phyloP scores from a whole-genome alignment of 2,329 filamentous ascomycete genomes.

The Rhynchosporium secalis region DNA sequence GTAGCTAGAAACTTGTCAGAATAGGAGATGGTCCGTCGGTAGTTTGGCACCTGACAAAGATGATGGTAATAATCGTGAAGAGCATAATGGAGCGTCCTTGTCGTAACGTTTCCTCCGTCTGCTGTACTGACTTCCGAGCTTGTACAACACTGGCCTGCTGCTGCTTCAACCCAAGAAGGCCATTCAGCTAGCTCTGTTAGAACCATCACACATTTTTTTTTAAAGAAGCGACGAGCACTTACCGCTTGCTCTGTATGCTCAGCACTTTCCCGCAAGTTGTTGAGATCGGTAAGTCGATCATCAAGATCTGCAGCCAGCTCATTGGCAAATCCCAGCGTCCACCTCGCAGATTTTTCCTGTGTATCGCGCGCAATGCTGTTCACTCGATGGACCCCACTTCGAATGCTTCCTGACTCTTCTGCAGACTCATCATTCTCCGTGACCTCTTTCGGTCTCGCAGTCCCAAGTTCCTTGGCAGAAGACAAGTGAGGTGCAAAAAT shows the following conservation, averaged over 20 bases:
- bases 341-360: not conserved
- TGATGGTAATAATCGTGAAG: slow-evolving; percentile 49
- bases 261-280: slow-evolving; percentile 8
- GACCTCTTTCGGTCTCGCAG: not conserved
- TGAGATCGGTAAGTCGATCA: slow-evolving; percentile 11
- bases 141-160: slow-evolving; percentile 49
- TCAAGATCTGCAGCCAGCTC: not conserved
- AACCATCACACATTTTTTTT: not conserved
- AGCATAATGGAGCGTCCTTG: slow-evolving; percentile 43
- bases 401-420: not conserved
- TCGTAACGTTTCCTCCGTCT: slow-evolving; percentile 35
- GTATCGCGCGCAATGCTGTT: not conserved
- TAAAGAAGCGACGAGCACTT: not conserved
- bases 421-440: no score
- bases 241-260: slow-evolving; percentile 7
- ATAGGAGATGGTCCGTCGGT: not conserved
- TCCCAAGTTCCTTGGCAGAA: not conserved
- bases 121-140: slow-evolving; percentile 44
- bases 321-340: slow-evolving; percentile 1
- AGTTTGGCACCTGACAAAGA: slow-evolving; percentile 43
- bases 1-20: slow-evolving; percentile 34
- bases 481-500: not conserved
- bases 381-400: not conserved
- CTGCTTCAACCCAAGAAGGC: slow-evolving; percentile 47
- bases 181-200: slow-evolving; percentile 25